Evolutionary conservation across 2,329 filamentous ascomycete species (phyloP).

Genomic region (Fusarium metavorans): DNA sequence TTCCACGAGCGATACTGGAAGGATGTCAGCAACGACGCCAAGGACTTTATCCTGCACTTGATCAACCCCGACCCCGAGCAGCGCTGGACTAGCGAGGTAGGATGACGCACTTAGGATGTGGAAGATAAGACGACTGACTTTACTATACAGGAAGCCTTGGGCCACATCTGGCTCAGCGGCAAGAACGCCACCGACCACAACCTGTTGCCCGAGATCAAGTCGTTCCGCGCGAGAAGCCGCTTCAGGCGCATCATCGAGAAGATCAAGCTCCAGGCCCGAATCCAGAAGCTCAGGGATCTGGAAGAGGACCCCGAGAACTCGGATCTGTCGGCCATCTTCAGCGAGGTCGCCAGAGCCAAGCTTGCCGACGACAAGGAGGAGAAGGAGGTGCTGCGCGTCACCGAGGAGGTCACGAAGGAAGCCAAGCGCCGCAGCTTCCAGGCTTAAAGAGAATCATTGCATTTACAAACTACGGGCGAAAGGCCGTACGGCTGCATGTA

Average conservation of each 20-base stretch:
- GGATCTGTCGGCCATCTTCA: conserved; percentile 78
- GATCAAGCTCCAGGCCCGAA: conserved; percentile 95
- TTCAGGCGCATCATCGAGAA: conserved; percentile 95
- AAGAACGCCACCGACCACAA: conserved; percentile 95
- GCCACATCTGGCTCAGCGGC: conserved; percentile 90
- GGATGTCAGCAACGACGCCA: conserved; percentile 94
- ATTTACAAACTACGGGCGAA: conserved; percentile 1
- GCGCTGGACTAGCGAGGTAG: conserved; percentile 81
- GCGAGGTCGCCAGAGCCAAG: conserved; percentile 93
- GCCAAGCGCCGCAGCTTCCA: conserved; percentile 51
- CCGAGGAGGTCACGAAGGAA: conserved; percentile 68
- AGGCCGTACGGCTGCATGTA: not conserved
- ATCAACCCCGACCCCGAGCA: conserved; percentile 83
- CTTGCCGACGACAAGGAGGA: conserved; percentile 83
- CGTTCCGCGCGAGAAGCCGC: conserved; percentile 91
- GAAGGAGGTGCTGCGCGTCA: conserved; percentile 78
- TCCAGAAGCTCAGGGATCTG: conserved; percentile 92
- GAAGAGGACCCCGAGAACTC: conserved; percentile 82
- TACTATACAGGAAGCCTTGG: conserved; percentile 73
- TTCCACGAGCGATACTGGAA: conserved; percentile 99
- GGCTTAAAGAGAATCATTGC: conserved; percentile 12
- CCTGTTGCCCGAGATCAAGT: conserved; percentile 94
- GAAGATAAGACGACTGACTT: conserved; percentile 31
- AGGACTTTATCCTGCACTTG: conserved; percentile 88
- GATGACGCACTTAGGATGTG: conserved; percentile 37